phyloP scores from a whole-genome alignment of 2,329 filamentous ascomycete species.

The Stromatinia cepivora region DNA sequence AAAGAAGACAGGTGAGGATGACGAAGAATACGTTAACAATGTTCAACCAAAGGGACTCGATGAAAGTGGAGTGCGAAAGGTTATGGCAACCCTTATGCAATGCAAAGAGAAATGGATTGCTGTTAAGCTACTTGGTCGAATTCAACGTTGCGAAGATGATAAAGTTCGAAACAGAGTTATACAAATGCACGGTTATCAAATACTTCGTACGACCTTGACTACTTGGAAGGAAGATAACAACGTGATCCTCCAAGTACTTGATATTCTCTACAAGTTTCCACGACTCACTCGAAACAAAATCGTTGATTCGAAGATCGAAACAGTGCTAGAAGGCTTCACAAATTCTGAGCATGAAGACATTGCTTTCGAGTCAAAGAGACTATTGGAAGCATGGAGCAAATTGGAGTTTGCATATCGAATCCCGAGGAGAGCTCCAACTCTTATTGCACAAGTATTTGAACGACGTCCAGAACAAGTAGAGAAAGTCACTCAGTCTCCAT shows the following conservation, averaged over 20 bases:
- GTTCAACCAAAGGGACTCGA: conserved; percentile 76
- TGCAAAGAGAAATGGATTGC: conserved; percentile 99
- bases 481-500: conserved; percentile 42
- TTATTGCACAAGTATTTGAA: conserved; percentile 50
- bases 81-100: conserved; percentile 95
- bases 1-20: conserved; percentile 88
- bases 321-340: conserved; percentile 69
- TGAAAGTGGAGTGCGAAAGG: conserved; percentile 83
- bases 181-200: conserved; percentile 96
- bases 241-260: conserved; percentile 82
- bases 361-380: conserved; percentile 64
- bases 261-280: conserved; percentile 85
- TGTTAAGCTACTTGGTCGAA: conserved; percentile 86
- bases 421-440: conserved; percentile 64
- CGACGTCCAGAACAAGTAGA: conserved; percentile 62
- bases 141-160: conserved; percentile 84
- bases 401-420: conserved; percentile 91
- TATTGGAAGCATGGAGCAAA: conserved; percentile 85
- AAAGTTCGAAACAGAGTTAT: conserved; percentile 84
- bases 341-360: conserved; percentile 73
- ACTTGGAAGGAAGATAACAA: conserved; percentile 90
- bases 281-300: conserved; percentile 96
- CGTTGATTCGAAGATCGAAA: conserved; percentile 90
- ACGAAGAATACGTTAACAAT: conserved; percentile 93
- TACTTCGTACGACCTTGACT: conserved; percentile 81